Evolutionary conservation across 192 early-diverging fungal genomes (phyloP).

Genomic region (Backusella macrospora): DNA sequence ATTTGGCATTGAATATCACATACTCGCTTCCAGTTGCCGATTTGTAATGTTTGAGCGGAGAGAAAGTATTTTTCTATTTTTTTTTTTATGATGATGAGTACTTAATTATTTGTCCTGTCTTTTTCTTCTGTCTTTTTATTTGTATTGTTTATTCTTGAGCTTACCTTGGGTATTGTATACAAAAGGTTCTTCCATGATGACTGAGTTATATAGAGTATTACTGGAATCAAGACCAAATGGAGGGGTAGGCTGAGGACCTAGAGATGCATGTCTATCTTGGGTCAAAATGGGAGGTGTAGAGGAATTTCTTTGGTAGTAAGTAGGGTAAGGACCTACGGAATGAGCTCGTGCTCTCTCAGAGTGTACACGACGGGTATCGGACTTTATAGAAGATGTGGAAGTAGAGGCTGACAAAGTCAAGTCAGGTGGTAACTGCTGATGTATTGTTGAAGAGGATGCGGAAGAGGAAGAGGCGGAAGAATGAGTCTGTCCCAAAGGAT

Average conservation of each 20-base stretch:
- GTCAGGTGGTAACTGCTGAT: conserved; percentile 8
- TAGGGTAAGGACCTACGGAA: conserved; percentile 27
- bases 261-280: conserved; percentile 14
- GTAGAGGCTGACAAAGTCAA: conserved; percentile 18
- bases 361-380: conserved; percentile 1
- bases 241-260: conserved; percentile 3
- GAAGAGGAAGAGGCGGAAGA: conserved; percentile 4
- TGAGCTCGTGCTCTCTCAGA: conserved; percentile 28
- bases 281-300: not conserved
- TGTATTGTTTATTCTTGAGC: not conserved
- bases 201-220: not conserved
- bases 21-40: conserved; percentile 68
- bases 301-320: not conserved
- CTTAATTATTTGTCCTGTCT: not conserved
- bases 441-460: not conserved
- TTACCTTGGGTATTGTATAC: not conserved
- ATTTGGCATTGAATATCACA: conserved; percentile 59
- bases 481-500: not conserved
- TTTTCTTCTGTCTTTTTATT: no score
- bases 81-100: not conserved
- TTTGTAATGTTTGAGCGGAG: conserved; percentile 57
- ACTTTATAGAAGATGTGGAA: conserved; percentile 17
- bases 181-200: conserved; percentile 15
- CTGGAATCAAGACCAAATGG: not conserved
- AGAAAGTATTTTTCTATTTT: conserved; percentile 24